phyloP scores from a whole-genome alignment of 1,284 basidiomycete species.

The Tylopilus sp. region DNA sequence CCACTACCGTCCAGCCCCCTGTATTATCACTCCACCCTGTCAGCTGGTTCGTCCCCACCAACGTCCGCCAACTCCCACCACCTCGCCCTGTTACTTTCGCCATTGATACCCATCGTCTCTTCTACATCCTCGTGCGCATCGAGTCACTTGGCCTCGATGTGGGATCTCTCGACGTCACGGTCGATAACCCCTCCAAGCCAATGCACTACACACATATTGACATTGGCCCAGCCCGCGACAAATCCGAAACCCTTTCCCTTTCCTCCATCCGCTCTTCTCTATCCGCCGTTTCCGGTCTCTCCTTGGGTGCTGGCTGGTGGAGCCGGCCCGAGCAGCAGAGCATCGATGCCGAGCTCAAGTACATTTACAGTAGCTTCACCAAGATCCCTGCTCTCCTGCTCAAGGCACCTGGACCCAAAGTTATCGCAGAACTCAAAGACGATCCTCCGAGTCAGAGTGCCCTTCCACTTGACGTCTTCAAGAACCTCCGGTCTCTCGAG shows the following conservation, averaged over 20 bases:
- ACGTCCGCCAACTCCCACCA: slow-evolving; percentile 27
- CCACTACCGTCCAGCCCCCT: slow-evolving; percentile 36
- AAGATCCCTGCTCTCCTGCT: slow-evolving; percentile 77
- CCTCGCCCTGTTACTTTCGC: slow-evolving; percentile 59
- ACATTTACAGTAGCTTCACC: slow-evolving; percentile 82
- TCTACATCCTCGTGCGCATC: slow-evolving; percentile 82
- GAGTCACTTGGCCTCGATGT: slow-evolving; percentile 72
- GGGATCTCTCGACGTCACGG: slow-evolving; percentile 75
- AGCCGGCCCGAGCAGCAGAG: slow-evolving; percentile 49
- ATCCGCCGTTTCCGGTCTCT: slow-evolving; percentile 71
- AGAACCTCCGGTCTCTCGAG: slow-evolving; percentile 71
- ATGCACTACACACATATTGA: slow-evolving; percentile 64
- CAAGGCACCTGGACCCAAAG: slow-evolving; percentile 53
- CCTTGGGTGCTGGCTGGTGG: slow-evolving; percentile 70
- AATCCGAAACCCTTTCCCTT: slow-evolving; percentile 72
- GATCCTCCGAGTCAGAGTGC: slow-evolving; percentile 73
- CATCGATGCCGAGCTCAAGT: slow-evolving; percentile 73
- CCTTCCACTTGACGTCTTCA: slow-evolving; percentile 79
- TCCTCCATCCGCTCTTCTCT: slow-evolving; percentile 76
- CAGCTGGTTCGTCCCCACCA: slow-evolving; percentile 52
- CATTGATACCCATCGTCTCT: slow-evolving; percentile 78
- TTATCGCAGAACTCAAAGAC: slow-evolving; percentile 65
- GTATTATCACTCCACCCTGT: slow-evolving; percentile 54
- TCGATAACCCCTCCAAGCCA: slow-evolving; percentile 66
- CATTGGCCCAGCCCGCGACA: slow-evolving; percentile 46